Evolutionary conservation across 129 eudicot species (phyloP).

Genomic region (Scalesia atractyloides): DNA sequence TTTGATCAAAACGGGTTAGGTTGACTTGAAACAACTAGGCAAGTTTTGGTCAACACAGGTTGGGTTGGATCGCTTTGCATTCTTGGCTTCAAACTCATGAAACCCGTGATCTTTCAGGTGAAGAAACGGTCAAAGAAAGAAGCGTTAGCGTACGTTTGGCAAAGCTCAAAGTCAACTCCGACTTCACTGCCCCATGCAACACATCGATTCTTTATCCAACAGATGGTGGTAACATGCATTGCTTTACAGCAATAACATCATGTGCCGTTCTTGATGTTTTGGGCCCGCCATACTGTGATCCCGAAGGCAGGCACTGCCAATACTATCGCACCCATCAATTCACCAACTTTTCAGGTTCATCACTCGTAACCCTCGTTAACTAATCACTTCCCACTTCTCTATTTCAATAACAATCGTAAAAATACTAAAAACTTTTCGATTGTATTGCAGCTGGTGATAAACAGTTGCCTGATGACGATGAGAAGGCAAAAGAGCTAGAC

Average conservation of each 20-base stretch:
- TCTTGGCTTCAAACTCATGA: background rate
- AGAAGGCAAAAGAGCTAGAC: constrained; percentile 34
- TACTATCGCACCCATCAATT: constrained; percentile 59
- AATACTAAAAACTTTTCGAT: background rate
- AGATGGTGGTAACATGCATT: constrained; percentile 89
- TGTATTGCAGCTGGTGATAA: constrained; percentile 45
- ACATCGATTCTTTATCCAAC: constrained; percentile 74
- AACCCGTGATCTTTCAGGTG: constrained; percentile 17
- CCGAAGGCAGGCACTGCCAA: constrained; percentile 83
- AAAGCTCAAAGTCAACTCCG: constrained; percentile 55
- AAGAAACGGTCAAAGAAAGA: background rate
- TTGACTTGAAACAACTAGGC: background rate
- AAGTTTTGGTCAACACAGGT: background rate
- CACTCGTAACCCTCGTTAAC: background rate
- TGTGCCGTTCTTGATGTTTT: constrained; percentile 91
- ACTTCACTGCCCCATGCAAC: constrained; percentile 67
- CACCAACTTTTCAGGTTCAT: constrained; percentile 45
- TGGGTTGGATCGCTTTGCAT: background rate
- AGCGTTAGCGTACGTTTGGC: constrained; percentile 52
- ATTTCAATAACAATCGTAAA: background rate
- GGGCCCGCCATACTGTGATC: constrained; percentile 79
- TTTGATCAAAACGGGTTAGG: no score
- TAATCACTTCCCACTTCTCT: background rate
- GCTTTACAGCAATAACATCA: constrained; percentile 71
- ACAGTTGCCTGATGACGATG: constrained; percentile 46